Base-by-base conservation (phyloP, 2,329 filamentous ascomycete genomes). In the Zasmidium citrigriseum region DNA sequence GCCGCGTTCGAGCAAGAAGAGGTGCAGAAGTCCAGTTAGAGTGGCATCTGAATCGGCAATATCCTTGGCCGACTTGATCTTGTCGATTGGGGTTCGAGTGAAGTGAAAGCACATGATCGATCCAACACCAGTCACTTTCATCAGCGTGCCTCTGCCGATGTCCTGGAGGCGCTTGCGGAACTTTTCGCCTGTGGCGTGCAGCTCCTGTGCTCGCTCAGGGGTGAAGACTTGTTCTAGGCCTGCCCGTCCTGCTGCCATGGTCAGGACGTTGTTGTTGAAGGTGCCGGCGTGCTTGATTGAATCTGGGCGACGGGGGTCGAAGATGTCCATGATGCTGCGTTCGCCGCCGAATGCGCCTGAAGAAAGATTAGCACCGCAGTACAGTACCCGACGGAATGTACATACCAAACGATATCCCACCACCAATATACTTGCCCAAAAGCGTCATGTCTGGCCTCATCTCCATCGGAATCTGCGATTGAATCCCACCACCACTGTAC, bases 191-290 rank as follows among this genome's bases (percentile, higher is more conserved):
- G 60, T 61, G 4, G 59, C 59, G 52, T 72, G 73, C 24, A 76
- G 69, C 29, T 64, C 63, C 27, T 48, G 34, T 10, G 67, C 67
- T 27, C 67, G 67, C 21, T 71, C 66, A 1, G 73, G 67, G 9
- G 72, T 76, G 57, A 72, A 77, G 7, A 77, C 61, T 22, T 73
- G 55, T 29, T 70, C 67, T 2, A 77, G 59, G 1, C 73, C 80
- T 4, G 71, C 73, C 34, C 75, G 69, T 1, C 86, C 86, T 7
- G 83, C 82, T 22, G 77, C 75, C 78, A 88, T 89, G 1, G 81
- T 81, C 5, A 88, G 72, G 1, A 79, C 78, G 69, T 89, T 89
- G 68, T 90, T 89, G 70, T 89, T 88, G 70, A 87, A 89, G 0
- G 86, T 89, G 1, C 86, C 86, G 0, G 85, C 83, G 64, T 89